Conservation (phyloP, 148 eudicot genomes). For the Polygonum maritimum region DNA sequence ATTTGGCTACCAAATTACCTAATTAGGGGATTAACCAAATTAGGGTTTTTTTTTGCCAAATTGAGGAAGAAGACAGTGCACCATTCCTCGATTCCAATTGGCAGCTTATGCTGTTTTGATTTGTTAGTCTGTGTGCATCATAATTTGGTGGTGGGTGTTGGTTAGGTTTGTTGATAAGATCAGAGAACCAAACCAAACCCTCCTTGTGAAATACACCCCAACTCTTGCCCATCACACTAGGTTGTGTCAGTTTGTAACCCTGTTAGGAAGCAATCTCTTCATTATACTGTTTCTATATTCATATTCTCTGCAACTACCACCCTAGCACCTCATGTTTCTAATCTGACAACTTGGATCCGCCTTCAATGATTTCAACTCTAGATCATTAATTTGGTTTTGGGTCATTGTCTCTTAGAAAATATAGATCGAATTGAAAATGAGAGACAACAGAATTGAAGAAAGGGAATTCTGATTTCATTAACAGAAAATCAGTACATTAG, state of each 20-base stretch:
- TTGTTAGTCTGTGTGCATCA: not conserved
- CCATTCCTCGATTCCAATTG: not conserved
- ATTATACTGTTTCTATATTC: not conserved
- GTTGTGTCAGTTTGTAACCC: not conserved
- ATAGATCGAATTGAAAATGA: too few species aligned
- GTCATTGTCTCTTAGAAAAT: too few species aligned
- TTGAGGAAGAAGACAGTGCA: not conserved
- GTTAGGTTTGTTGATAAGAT: not conserved
- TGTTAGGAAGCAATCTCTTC: constrained; percentile 3
- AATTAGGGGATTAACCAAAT: not conserved
- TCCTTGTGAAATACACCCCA: not conserved
- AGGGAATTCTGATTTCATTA: too few species aligned
- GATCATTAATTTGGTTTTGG: too few species aligned
- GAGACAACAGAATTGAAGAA: too few species aligned
- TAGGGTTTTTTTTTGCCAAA: not conserved
- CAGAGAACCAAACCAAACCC: not conserved
- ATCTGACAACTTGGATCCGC: not conserved
- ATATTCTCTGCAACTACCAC: not conserved
- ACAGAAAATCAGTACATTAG: too few species aligned
- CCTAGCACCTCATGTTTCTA: not conserved
- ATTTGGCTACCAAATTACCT: not conserved
- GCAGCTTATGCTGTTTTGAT: not conserved
- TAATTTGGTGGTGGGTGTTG: not conserved
- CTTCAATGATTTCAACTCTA: not conserved
- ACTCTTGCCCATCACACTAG: not conserved